These are phyloP conservation scores for Geotrichum cucujoidarum DNA, from an alignment of 1,139 yeast genomes.

Conservation along the genomic window DNA sequence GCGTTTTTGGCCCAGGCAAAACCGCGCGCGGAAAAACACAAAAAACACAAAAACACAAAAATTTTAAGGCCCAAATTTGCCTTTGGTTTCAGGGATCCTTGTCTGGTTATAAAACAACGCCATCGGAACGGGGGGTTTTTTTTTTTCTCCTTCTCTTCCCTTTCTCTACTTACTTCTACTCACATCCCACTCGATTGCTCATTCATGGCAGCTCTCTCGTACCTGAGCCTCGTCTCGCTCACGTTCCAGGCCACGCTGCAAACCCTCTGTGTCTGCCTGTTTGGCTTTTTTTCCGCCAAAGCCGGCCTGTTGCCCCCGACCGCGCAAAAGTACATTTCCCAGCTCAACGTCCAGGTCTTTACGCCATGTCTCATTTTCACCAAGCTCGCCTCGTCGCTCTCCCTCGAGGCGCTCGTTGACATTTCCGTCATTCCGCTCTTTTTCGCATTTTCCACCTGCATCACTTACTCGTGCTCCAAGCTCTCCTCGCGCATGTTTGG, in stretches of 20 bases:
- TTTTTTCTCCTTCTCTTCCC: constrained; percentile 2
- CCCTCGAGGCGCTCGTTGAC: constrained; percentile 61
- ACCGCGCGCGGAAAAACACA: no score
- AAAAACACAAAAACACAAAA: no score
- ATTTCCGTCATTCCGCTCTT: constrained; percentile 70
- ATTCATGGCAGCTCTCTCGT: constrained; percentile 40
- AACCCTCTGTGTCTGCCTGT: constrained; percentile 65
- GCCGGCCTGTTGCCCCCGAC: constrained; percentile 52
- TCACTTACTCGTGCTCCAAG: constrained; percentile 54
- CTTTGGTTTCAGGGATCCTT: no score
- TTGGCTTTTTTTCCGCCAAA: constrained; percentile 67
- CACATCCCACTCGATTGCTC: constrained; percentile 2
- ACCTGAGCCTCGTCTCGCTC: constrained; percentile 52
- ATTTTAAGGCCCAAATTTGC: no score
- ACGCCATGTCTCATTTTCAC: constrained; percentile 81
- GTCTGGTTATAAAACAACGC: no score
- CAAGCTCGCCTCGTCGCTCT: constrained; percentile 70
- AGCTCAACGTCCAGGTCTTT: constrained; percentile 70
- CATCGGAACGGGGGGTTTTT: no score
- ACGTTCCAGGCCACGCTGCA: constrained; percentile 77
- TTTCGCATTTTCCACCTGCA: constrained; percentile 58
- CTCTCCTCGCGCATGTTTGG: constrained; percentile 45
- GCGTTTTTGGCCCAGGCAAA: no score
- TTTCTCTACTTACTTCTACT: background rate
- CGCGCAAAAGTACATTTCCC: constrained; percentile 63